These are phyloP conservation scores for Botrytis deweyae DNA, from an alignment of 2,329 filamentous ascomycete genomes.

Conservation along the genomic window DNA sequence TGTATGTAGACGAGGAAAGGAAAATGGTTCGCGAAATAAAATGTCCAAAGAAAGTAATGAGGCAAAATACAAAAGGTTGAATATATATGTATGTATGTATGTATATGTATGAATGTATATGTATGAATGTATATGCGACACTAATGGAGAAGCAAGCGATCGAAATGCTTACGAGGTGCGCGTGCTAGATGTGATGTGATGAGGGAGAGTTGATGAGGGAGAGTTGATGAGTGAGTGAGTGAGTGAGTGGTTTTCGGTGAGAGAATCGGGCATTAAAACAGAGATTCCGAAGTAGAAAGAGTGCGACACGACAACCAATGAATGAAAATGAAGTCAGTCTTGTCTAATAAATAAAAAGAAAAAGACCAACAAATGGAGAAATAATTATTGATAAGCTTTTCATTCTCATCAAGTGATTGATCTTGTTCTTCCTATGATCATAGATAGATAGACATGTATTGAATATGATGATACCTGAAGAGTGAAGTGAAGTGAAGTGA, in stretches of 20 bases:
- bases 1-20: background rate
- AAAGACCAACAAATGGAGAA: background rate
- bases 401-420: background rate
- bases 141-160: background rate
- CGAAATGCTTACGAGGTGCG: background rate
- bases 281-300: background rate
- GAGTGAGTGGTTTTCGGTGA: constrained; percentile 13
- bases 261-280: constrained; percentile 16
- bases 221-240: background rate
- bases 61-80: background rate
- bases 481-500: background rate
- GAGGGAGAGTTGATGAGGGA: background rate
- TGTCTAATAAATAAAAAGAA: no score
- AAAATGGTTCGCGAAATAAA: background rate
- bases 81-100: background rate
- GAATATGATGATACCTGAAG: background rate
- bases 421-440: background rate
- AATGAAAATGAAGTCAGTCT: background rate
- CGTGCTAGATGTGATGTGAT: background rate
- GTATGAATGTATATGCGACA: background rate
- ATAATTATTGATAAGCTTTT: background rate
- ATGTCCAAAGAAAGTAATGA: background rate
- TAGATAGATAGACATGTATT: background rate
- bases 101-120: no score
- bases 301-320: background rate